These are phyloP conservation scores for Aspergillus homomorphus DNA, from an alignment of 495 filamentous ascomycete genomes.

Conservation along the genomic window DNA sequence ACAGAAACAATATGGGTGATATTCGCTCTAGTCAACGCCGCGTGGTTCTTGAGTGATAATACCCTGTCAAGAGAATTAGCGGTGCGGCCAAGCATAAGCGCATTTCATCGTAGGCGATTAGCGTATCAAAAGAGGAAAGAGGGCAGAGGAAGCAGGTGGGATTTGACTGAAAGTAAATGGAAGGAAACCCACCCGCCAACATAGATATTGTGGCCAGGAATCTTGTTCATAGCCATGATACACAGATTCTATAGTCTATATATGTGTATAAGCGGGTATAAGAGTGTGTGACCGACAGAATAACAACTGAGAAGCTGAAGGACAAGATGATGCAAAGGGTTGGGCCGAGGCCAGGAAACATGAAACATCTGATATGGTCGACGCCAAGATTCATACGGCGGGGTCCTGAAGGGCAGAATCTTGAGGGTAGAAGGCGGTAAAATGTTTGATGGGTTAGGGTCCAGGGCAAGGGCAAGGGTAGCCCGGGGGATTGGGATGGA, in stretches of 20 bases:
- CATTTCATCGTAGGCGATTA: background rate
- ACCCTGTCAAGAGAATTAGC: conserved; percentile 50
- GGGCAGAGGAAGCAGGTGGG: background rate
- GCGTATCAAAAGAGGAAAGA: background rate
- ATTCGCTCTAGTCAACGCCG: conserved; percentile 62
- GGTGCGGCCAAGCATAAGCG: too few species aligned
- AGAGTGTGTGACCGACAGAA: too few species aligned
- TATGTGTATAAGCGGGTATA: background rate
- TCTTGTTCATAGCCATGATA: conserved; percentile 45
- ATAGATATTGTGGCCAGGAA: conserved; percentile 73
- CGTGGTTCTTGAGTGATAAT: conserved; percentile 66
- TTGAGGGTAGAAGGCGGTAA: background rate
- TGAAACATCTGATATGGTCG: too few species aligned
- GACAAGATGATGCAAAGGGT: conserved; percentile 1
- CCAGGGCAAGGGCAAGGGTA: conserved; percentile 26
- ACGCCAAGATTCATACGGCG: background rate
- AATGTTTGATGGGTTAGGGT: conserved; percentile 14
- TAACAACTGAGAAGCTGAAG: background rate
- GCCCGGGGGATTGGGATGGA: background rate
- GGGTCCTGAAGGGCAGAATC: too few species aligned
- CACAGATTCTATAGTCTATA: background rate
- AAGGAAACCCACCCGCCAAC: conserved; percentile 71
- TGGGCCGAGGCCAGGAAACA: too few species aligned
- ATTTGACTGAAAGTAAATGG: background rate
- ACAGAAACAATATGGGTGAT: conserved; percentile 94